Base-by-base conservation (phyloP, 768 basidiomycete genomes). In the Suillus paluster region DNA sequence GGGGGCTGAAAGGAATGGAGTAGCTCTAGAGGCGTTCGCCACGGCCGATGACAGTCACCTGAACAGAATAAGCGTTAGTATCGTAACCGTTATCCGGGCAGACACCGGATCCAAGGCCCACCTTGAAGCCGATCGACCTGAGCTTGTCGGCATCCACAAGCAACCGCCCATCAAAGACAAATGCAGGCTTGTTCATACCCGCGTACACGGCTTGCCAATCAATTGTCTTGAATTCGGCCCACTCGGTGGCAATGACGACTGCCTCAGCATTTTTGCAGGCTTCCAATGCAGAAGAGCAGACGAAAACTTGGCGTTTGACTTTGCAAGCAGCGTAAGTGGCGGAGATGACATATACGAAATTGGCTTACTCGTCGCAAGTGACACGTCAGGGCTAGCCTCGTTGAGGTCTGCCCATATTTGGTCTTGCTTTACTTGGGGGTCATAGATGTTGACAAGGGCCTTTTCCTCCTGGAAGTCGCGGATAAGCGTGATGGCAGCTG, bases 141-240 rank as follows among this genome's bases (percentile, higher is more conserved):
- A 99, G 81, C 75, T 86, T 84, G 56, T 88, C 87, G 11, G 86
- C 87, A 71, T 99, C 92, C 48, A 98, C 83, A 70, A 98, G 83
- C 64, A 97, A 80, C 36, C 95, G 86, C 5, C 95, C 95, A 73
- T 99, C 97, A 70, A 98, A 98, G 66, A 99, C 84, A 72, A 97
- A 99, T 5, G 97, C 97, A n/a, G 97, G 97, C 83, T 99, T 97
- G 71, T 90, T 92, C 94, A 98, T 98, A 70, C 82, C 78, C 56
- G 79, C 75, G 79, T 98, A 97, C 45, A 98, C 91, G 39, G 80
- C 79, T 68, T 85, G 75, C 97, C 97, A 99, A 78, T 96, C 88
- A 66, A 99, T 91, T 42, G 89, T 84, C 71, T 84, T 85, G 86
- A 99, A 99, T 78, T 98, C 96, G 75, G 90, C 93, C 97, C 95